A percentile compares a stretch with the other conserved stretches of the same genome.
Conservation (phyloP, 169 alveolate genomes). For the Amoebophrya sp. region DNA sequence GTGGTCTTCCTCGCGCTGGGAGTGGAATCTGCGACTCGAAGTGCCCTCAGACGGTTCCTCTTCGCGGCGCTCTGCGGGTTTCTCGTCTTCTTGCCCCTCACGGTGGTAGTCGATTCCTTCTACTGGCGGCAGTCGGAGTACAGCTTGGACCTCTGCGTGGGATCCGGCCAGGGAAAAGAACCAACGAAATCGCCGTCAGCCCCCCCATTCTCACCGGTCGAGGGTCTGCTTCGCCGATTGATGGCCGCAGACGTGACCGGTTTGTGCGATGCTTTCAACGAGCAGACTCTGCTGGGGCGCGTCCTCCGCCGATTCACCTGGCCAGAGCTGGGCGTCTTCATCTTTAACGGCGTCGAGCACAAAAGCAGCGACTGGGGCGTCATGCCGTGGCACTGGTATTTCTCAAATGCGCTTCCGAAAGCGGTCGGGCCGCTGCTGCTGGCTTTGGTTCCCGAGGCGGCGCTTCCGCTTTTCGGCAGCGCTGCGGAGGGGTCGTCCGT, state of each 20-base stretch:
- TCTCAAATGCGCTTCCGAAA: neutral
- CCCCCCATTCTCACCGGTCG: no score
- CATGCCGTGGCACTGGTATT: neutral
- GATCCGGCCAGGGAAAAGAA: no score
- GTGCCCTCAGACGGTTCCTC: no score
- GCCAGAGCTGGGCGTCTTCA: neutral
- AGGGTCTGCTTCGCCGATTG: no score
- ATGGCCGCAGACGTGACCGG: no score
- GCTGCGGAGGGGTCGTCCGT: no score
- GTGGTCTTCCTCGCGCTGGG: neutral
- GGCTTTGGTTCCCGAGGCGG: neutral
- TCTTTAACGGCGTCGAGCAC: neutral
- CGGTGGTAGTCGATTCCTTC: neutral
- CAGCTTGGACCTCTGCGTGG: neutral
- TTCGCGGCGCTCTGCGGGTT: neutral
- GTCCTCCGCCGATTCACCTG: neutral
- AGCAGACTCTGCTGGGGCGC: neutral
- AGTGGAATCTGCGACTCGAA: no score
- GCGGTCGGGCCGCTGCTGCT: neutral
- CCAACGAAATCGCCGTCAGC: no score
- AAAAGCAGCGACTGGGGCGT: neutral
- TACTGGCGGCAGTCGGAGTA: neutral
- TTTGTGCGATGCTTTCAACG: neutral
- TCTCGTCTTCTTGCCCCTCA: neutral
- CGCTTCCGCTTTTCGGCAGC: no score